These are phyloP conservation scores for Begonia masoniana DNA, from an alignment of 306 rosid species.

Conservation along the genomic window DNA sequence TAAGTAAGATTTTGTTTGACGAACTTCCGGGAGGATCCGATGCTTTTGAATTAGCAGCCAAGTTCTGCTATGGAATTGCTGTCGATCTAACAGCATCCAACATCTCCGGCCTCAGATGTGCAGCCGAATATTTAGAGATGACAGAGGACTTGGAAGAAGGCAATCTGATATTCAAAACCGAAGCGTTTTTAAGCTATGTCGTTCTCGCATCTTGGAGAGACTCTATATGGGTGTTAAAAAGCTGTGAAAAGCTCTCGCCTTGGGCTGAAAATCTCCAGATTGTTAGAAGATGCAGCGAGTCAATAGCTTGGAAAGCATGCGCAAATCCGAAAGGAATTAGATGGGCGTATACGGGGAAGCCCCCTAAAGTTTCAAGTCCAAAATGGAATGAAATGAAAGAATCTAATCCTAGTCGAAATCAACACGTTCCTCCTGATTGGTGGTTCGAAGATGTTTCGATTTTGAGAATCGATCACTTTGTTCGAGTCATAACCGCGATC, in stretches of 20 bases:
- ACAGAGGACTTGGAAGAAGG: constrained; percentile 50
- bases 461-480: constrained; percentile 63
- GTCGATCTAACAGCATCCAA: constrained; percentile 45
- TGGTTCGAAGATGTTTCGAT: constrained; percentile 58
- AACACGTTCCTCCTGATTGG: constrained; percentile 66
- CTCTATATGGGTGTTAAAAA: constrained; percentile 51
- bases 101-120: constrained; percentile 45
- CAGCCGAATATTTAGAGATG: constrained; percentile 74
- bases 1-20: constrained; percentile 52
- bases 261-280: constrained; percentile 51
- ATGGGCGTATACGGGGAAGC: constrained; percentile 32
- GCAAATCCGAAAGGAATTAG: constrained; percentile 16
- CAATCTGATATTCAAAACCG: constrained; percentile 55
- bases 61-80: constrained; percentile 78
- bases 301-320: constrained; percentile 61
- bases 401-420: constrained; percentile 55
- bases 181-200: constrained; percentile 48
- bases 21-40: constrained; percentile 62
- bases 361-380: constrained; percentile 44
- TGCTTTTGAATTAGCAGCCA: constrained; percentile 42
- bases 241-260: constrained; percentile 44
- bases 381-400: constrained; percentile 67
- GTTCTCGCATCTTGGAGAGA: constrained; percentile 68
- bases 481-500: constrained; percentile 46
- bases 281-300: constrained; percentile 42